Evolutionary conservation across 2,329 filamentous ascomycete genomes (phyloP), one percentile per base, ranked within the genome.

Genomic region (Fusarium oxysporum): DNA sequence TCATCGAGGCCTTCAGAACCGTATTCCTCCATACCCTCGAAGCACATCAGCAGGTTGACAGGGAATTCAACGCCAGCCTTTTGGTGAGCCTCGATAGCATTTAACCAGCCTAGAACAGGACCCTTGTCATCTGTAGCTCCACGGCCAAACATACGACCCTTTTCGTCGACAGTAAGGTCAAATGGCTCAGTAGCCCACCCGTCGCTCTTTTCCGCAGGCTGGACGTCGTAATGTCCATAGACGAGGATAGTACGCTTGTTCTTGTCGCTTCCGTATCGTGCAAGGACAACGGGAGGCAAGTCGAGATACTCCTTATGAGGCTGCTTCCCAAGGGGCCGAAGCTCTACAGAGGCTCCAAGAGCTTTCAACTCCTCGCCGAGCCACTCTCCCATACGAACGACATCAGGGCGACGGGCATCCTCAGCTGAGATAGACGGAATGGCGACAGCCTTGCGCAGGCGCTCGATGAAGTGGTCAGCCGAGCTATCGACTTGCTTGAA

Each of bases 21-120:
- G 82, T 97, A 97, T 86, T 99, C 96, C 85, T 99, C 96, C 96
- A 99, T 99, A 54, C 96, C 96, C 87, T 99, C 96, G 78, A 99
- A 98, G 87, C 96, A 99, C 94, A 98, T 98, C 73, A 99, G 90
- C 75, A 99, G 88, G 86, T 99, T 99, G 80, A 99, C 96, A 13
- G 96, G 96, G 81, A 99, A 94, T 57, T 98, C 96, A 50, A 98
- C 87, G 64, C 94, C 94, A 40, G 95, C 95, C 87, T 97, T 96
- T 84, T 97, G 92, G 86, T 99, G 96, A 45, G 96, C 95, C 85
- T 99, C 95, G 74, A 99, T 98, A 76, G 95, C 95, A 81, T 99
- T 99, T 76, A 99, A 83, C 96, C 96, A 99, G 77, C 96, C 96
- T 62, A 99, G 87, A 32, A 99, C 96, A 23, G 96, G 96, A 2